Evolutionary conservation across 163 green algal species (phyloP).

Genomic region (Prototheca cutis): DNA sequence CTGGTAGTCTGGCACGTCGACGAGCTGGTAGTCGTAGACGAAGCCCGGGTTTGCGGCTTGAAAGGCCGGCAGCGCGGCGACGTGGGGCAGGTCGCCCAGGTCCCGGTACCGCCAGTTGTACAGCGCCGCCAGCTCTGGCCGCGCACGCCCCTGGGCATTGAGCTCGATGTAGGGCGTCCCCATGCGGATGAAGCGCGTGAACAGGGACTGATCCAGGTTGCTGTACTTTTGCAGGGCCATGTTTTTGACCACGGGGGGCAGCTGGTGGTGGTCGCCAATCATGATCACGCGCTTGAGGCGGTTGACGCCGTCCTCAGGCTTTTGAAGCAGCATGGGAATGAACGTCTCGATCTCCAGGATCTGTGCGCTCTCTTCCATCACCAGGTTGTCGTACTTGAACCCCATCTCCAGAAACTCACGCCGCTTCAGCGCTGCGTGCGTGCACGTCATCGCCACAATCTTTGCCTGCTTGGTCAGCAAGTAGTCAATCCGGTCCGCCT

Average conservation of each 20-base stretch:
- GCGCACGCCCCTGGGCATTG: slow-evolving; percentile 69
- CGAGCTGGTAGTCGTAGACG: slow-evolving; percentile 84
- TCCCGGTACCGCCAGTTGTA: slow-evolving; percentile 95
- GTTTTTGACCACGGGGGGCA: slow-evolving; percentile 98
- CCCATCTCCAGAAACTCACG: slow-evolving; percentile 89
- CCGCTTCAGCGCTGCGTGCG: slow-evolving; percentile 93
- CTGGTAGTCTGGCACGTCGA: slow-evolving; percentile 80
- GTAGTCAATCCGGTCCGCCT: slow-evolving; percentile 58
- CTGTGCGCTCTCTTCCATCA: slow-evolving; percentile 96
- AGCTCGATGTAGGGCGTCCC: slow-evolving; percentile 90
- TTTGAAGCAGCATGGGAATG: slow-evolving; percentile 92
- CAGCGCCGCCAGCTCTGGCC: slow-evolving; percentile 73
- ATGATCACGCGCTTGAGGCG: slow-evolving; percentile 91
- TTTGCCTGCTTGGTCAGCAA: slow-evolving; percentile 91
- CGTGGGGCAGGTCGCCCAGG: slow-evolving; percentile 77
- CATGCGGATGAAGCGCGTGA: slow-evolving; percentile 93
- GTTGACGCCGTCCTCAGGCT: neutral
- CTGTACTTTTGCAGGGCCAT: slow-evolving; percentile 88
- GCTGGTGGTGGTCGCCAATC: slow-evolving; percentile 97
- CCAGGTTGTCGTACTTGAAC: slow-evolving; percentile 95
- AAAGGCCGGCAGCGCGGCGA: slow-evolving; percentile 33
- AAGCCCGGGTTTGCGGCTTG: slow-evolving; percentile 71
- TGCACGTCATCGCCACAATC: slow-evolving; percentile 99
- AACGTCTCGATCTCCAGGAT: slow-evolving; percentile 98
- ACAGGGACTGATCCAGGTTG: slow-evolving; percentile 93